Conservation (phyloP, 495 filamentous ascomycete species). For the Diplogelasinospora grovesii region DNA sequence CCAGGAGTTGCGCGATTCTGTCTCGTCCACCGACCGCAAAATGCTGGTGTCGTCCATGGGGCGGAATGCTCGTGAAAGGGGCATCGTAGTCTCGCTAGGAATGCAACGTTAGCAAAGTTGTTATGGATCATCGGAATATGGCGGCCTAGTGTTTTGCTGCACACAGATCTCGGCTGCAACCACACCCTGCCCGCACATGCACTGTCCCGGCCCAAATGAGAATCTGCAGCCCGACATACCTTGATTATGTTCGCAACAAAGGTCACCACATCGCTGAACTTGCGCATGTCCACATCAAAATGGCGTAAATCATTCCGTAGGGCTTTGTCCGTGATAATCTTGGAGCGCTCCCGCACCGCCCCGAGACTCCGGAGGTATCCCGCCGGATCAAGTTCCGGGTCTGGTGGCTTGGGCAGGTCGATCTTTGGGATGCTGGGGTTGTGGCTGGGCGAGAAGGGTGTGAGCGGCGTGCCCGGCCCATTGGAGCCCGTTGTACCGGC, state of each 20-base stretch:
- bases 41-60: slow-evolving; percentile 85
- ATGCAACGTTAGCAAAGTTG: no score
- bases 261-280: slow-evolving; percentile 80
- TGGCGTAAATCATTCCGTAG: slow-evolving; percentile 73
- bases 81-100: slow-evolving; percentile 90
- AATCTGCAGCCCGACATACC: slow-evolving; percentile 51
- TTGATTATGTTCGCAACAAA: slow-evolving; percentile 97
- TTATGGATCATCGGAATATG: no score
- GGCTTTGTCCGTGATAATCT: slow-evolving; percentile 68
- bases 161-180: no score
- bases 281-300: slow-evolving; percentile 85
- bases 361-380: slow-evolving; percentile 88
- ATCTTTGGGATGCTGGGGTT: slow-evolving; percentile 42
- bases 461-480: slow-evolving; percentile 33
- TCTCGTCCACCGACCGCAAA: slow-evolving; percentile 78
- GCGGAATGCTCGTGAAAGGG: slow-evolving; percentile 77
- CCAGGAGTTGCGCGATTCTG: slow-evolving; percentile 65
- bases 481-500: slow-evolving; percentile 31
- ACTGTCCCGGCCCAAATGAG: no score
- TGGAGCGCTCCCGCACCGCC: slow-evolving; percentile 75
- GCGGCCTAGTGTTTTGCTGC: no score
- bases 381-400: slow-evolving; percentile 84
- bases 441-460: slow-evolving; percentile 36
- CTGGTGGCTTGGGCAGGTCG: slow-evolving; percentile 75
- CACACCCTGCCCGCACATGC: no score